Evolutionary conservation across 345 rosid genomes (phyloP).

Genomic region (Eucalyptus curtisii): DNA sequence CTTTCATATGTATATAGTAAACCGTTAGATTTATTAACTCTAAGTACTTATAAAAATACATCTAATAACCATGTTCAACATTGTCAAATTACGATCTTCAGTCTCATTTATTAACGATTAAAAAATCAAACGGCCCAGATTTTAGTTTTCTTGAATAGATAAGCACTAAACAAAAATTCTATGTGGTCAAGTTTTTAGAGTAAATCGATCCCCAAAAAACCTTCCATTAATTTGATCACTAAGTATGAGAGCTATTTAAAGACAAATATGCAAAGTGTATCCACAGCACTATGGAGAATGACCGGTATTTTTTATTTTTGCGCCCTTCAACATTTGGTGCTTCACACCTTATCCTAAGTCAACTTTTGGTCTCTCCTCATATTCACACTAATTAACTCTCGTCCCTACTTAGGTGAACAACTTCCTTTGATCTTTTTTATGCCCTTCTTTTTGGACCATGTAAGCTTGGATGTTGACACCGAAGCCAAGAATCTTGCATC

Average conservation of each 20-base stretch:
- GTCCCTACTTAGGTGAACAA: not conserved
- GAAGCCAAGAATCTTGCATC: not conserved
- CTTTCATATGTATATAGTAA: not conserved
- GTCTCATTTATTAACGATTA: not conserved
- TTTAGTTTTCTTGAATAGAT: not conserved
- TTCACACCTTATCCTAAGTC: not conserved
- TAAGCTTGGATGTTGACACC: not conserved
- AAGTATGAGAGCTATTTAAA: not conserved
- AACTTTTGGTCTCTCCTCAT: not conserved
- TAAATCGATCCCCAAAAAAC: not conserved
- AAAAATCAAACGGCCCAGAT: not conserved
- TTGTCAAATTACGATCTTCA: not conserved
- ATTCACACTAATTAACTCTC: not conserved
- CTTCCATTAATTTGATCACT: not conserved
- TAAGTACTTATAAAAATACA: not conserved
- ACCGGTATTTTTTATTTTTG: not conserved
- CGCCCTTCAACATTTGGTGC: not conserved
- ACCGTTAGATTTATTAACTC: not conserved
- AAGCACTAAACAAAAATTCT: not conserved
- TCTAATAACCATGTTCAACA: not conserved
- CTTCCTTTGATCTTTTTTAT: not conserved
- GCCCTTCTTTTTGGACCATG: not conserved
- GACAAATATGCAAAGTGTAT: not conserved
- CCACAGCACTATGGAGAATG: not conserved
- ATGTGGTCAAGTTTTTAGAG: not conserved